Evolutionary conservation across 768 basidiomycete species (phyloP), one percentile per base, ranked within the genome.

Genomic region (Boletus tylopilopsis): DNA sequence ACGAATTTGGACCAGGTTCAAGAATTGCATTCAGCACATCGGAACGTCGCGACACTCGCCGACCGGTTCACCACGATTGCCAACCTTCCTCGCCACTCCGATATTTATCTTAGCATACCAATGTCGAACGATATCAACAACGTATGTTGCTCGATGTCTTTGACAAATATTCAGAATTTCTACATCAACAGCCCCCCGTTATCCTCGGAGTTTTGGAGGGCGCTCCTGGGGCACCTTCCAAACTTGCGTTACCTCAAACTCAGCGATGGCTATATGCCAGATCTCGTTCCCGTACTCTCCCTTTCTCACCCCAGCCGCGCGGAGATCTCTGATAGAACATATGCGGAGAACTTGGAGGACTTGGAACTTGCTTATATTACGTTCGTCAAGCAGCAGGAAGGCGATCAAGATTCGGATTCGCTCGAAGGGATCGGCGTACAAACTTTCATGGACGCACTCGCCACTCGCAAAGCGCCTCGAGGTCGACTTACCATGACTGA

Each of bases 191-290:
- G n/a, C 15, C 39, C 39, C 16, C 39, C 24, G 18, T 11, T 12
- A 1, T 27, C 25, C 2, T 5, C 16, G 5, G n/a, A n/a, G 9
- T 43, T 57, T 19, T 54, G 49, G 56, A 43, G 21, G n/a, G 30
- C 29, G 2, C 33, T 30, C 2, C 23, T 58, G 6, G 33, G 38
- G 6, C 24, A n/a, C 12, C 30, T 50, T 13, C 41, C 5, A 12
- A 44, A 34, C 18, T 12, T 51, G 15, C 44, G 30, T 8, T 24
- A 44, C 47, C 36, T 57, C 30, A 29, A 35, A 19, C 13, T 57
- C 5, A 35, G 24, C 4, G 0, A 10, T 0, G 49, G 35, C 21
- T 1, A 3, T 12, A 25, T 45, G 25, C 42, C 34, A 13, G 38
- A 33, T 8, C 15, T 44, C 3, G 32, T 18, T 25, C 18, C 23